Evolutionary conservation across 2,329 filamentous ascomycete genomes (phyloP), one percentile per base, ranked within the genome.

Genomic region (Dissoconium aciculare): DNA sequence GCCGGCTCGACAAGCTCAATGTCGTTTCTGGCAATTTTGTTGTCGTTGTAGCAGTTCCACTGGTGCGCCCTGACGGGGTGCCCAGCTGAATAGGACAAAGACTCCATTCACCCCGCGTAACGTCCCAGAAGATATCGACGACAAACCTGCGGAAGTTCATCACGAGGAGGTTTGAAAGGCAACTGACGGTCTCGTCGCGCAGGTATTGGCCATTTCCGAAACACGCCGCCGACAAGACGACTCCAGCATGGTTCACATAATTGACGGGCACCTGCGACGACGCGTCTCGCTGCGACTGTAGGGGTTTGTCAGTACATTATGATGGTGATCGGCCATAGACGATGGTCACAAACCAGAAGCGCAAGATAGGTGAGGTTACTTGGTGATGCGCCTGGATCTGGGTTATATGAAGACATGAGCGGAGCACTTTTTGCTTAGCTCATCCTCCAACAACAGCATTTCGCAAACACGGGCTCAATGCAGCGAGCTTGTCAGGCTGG

Each of bases 71-170:
- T 5, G 32, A 30, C 12, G 36, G 28, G 44, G 43, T 15, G 43
- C 39, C 19, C 31, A 72, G 56, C 27, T 63, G 50, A 2, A 67
- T 67, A 0, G 74, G 74, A 46, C 74, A 78, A 11, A 78, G 59
- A 29, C 59, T 67, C 69, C 73, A 78, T 24, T 58, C 46, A 17
- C 52, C 52, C 15, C 63, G 59, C 16, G 53, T 58, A 14, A 60
- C 45, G 39, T 76, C 72, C 74, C 74, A 78, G 44, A 73, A 78
- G 9, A 75, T 42, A 47, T 78, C 74, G 15, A 75, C 51, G 26
- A 67, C 53, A 27, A 76, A 59, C 26, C 67, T 60, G 23, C 64
- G 60, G 42, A 71, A 75, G 4, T 70, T 70, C n/a, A 64, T 53
- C 0, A 65, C 63, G 15, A 78, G 55, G 1, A 78, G 57, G 47